These are phyloP conservation scores for Grosmannia huntii DNA, from an alignment of 2,329 filamentous ascomycete genomes.

Conservation along the genomic window DNA sequence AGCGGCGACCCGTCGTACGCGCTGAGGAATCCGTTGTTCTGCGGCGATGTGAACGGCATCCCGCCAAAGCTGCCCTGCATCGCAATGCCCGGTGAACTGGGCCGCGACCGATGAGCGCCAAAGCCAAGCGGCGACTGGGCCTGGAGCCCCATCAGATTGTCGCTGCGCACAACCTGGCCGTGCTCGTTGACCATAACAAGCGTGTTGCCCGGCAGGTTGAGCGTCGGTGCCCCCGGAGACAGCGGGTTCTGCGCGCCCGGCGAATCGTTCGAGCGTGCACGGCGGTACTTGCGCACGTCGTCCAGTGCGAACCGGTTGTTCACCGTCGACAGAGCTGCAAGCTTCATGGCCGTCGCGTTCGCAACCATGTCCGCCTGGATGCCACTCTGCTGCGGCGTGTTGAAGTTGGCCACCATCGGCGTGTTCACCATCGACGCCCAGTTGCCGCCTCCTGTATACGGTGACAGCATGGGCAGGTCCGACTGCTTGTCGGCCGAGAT, in stretches of 20 bases:
- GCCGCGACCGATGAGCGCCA: constrained; percentile 64
- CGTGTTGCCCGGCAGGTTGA: constrained; percentile 52
- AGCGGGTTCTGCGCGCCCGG: constrained; percentile 44
- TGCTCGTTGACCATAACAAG: constrained; percentile 92
- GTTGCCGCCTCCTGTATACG: constrained; percentile 72
- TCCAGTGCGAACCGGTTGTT: constrained; percentile 97
- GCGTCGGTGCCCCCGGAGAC: constrained; percentile 51
- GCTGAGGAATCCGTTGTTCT: constrained; percentile 87
- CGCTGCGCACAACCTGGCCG: constrained; percentile 72
- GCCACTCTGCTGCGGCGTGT: constrained; percentile 35
- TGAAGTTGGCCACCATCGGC: constrained; percentile 84
- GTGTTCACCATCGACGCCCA: constrained; percentile 99
- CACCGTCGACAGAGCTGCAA: constrained; percentile 90
- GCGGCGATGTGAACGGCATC: constrained; percentile 70
- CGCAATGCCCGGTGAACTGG: constrained; percentile 76
- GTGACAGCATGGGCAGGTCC: constrained; percentile 80
- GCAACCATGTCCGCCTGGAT: constrained; percentile 93
- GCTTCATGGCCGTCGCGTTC: constrained; percentile 97
- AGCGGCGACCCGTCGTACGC: constrained; percentile 72
- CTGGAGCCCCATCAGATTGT: constrained; percentile 74
- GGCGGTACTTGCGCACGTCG: constrained; percentile 91
- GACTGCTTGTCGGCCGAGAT: constrained; percentile 58
- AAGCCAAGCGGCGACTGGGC: constrained; percentile 39
- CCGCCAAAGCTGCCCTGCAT: constrained; percentile 55
- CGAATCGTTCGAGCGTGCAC: constrained; percentile 78